These are phyloP conservation scores for Fomitopsis schrenkii DNA, from an alignment of 1,284 basidiomycete genomes.

Conservation along the genomic window DNA sequence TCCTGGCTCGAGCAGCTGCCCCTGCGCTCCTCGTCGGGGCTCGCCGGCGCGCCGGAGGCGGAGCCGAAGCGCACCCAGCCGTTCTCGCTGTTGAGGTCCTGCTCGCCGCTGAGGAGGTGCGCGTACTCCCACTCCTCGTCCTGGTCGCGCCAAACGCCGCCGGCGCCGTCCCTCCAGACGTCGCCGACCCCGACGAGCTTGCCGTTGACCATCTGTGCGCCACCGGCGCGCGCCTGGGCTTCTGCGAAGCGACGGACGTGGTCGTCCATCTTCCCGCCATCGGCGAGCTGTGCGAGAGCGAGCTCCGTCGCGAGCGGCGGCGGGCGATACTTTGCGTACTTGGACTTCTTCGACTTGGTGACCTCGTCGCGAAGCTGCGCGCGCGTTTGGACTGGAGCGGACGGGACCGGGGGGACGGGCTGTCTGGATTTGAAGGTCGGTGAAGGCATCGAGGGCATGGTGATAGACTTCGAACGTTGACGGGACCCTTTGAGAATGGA, in stretches of 20 bases:
- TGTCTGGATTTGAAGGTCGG: background rate
- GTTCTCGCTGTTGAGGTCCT: constrained; percentile 20
- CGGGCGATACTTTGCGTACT: constrained; percentile 27
- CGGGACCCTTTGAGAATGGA: constrained; percentile 21
- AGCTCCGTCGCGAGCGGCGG: constrained; percentile 22
- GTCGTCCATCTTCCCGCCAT: constrained; percentile 50
- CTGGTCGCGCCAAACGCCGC: constrained; percentile 65
- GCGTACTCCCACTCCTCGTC: constrained; percentile 67
- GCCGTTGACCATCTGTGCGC: constrained; percentile 23
- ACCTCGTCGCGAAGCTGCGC: constrained; percentile 15
- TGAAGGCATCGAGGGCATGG: constrained; percentile 21
- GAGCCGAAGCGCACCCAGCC: constrained; percentile 28
- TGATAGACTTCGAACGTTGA: constrained; percentile 19
- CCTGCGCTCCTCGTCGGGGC: constrained; percentile 33
- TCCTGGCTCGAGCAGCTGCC: constrained; percentile 45
- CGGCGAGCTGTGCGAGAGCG: constrained; percentile 19
- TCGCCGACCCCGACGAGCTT: constrained; percentile 38
- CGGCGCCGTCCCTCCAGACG: constrained; percentile 53
- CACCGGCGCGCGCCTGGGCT: constrained; percentile 42
- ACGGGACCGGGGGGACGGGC: background rate
- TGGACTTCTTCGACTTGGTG: constrained; percentile 37
- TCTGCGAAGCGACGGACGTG: constrained; percentile 54
- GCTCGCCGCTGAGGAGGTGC: constrained; percentile 44
- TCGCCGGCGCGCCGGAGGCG: constrained; percentile 8
- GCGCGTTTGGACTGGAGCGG: constrained; percentile 9